These are phyloP conservation scores for Myochromella boudieri DNA, from an alignment of 768 basidiomycete species.

Conservation along the genomic window DNA sequence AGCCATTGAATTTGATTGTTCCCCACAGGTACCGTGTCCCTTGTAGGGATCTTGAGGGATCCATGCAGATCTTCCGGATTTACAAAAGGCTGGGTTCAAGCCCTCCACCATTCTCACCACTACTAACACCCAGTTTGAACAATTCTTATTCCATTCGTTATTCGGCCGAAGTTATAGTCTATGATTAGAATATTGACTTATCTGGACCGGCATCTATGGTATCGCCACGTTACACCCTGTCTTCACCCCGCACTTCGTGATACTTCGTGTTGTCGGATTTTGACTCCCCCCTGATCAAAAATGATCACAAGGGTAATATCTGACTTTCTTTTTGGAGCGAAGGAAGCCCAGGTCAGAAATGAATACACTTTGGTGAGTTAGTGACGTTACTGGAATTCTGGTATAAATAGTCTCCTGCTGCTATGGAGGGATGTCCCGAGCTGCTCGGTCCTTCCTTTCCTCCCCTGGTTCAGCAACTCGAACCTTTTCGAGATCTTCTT, in stretches of 20 bases:
- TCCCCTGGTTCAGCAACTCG: conserved; percentile 2
- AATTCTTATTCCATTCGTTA: not conserved
- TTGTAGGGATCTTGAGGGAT: not conserved
- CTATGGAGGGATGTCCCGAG: not conserved
- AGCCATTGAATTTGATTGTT: not conserved
- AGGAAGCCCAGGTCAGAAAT: conserved; percentile 13
- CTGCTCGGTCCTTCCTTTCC: conserved; percentile 8
- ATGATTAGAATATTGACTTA: not conserved
- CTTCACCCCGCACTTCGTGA: conserved; percentile 1
- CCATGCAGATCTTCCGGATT: not conserved
- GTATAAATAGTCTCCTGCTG: conserved; percentile 10
- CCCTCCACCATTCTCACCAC: not conserved
- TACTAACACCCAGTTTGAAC: too few relatives aligned
- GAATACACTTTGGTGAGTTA: conserved; percentile 28
- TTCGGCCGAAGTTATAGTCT: conserved; percentile 1
- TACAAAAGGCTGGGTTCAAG: not conserved
- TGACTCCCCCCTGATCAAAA: conserved; percentile 9
- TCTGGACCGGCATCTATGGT: conserved; percentile 6
- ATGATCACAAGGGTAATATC: conserved; percentile 23
- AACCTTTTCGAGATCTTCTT: not conserved
- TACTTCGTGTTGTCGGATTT: not conserved
- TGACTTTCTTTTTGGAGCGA: conserved; percentile 18
- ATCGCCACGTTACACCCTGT: conserved; percentile 11
- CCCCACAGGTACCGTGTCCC: not conserved
- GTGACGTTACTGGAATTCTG: conserved; percentile 15